These are phyloP conservation scores for Lodderomyces pseudojiufengensis DNA, from an alignment of 1,139 yeast genomes.

Conservation along the genomic window DNA sequence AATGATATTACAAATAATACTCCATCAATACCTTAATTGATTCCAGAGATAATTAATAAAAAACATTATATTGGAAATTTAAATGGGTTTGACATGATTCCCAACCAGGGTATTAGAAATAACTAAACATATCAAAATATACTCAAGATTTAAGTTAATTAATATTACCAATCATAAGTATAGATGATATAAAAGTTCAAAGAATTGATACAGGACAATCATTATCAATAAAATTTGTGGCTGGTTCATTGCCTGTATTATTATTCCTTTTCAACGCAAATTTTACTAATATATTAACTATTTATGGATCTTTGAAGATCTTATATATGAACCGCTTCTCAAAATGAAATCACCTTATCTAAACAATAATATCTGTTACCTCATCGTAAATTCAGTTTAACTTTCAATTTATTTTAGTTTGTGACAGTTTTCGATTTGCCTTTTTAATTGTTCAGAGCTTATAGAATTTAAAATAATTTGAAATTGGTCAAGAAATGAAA, in stretches of 20 bases:
- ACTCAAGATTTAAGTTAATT: constrained; percentile 20
- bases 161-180: constrained; percentile 52
- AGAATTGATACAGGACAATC: constrained; percentile 36
- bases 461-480: too few species aligned
- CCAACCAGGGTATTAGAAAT: constrained; percentile 30
- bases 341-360: too few species aligned
- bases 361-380: too few species aligned
- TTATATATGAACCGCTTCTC: too few species aligned
- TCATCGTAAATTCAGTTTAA: too few species aligned
- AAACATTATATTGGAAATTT: constrained; percentile 44
- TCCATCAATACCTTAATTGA: constrained; percentile 33
- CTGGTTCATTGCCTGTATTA: constrained; percentile 48
- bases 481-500: too few species aligned
- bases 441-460: too few species aligned
- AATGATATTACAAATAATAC: constrained; percentile 13
- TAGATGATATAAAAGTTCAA: constrained; percentile 51
- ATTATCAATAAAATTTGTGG: constrained; percentile 31
- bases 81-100: constrained; percentile 46
- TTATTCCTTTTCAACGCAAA: too few species aligned
- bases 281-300: too few species aligned
- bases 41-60: constrained; percentile 60
- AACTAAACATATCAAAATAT: constrained; percentile 16
- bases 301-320: too few species aligned
- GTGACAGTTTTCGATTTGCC: too few species aligned
- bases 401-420: too few species aligned